Conservation (phyloP, 1,139 yeast species). For the Scheffersomyces lignicola region DNA sequence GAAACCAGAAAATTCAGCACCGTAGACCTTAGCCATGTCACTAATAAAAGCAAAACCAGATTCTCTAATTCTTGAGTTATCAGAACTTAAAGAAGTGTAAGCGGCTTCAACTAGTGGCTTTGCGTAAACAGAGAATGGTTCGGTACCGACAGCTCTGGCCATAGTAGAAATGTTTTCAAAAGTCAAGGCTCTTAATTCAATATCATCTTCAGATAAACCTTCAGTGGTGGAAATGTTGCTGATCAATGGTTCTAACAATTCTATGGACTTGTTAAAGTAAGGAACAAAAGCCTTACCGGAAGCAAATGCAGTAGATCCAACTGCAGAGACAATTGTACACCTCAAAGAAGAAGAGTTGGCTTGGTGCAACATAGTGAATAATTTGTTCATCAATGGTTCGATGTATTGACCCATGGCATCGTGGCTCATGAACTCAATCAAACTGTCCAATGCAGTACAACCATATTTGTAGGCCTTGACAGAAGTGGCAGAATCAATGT, state of each 20-base stretch:
- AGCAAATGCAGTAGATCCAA: constrained; percentile 96
- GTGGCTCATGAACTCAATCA: constrained; percentile 87
- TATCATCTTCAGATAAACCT: constrained; percentile 75
- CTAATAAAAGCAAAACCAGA: constrained; percentile 94
- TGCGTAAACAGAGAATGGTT: constrained; percentile 80
- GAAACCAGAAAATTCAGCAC: constrained; percentile 85
- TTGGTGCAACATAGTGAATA: constrained; percentile 75
- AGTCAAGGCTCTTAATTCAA: constrained; percentile 85
- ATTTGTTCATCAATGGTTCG: constrained; percentile 86
- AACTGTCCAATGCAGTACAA: constrained; percentile 85
- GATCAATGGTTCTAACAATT: constrained; percentile 79
- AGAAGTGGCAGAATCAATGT: constrained; percentile 83
- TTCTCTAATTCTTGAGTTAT: constrained; percentile 85
- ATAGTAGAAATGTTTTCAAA: constrained; percentile 92
- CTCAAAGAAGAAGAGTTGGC: constrained; percentile 70
- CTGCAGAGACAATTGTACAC: constrained; percentile 90
- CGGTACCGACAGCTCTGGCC: constrained; percentile 96
- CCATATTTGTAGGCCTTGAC: constrained; percentile 88
- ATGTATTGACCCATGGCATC: constrained; percentile 81
- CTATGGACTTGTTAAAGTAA: constrained; percentile 78
- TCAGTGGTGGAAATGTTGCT: constrained; percentile 60
- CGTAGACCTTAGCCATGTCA: constrained; percentile 93
- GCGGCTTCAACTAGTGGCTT: constrained; percentile 90
- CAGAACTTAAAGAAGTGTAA: constrained; percentile 72
- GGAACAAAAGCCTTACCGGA: constrained; percentile 88